Base-by-base conservation (phyloP, 768 basidiomycete species). In the Infundibulicybe gibba region DNA sequence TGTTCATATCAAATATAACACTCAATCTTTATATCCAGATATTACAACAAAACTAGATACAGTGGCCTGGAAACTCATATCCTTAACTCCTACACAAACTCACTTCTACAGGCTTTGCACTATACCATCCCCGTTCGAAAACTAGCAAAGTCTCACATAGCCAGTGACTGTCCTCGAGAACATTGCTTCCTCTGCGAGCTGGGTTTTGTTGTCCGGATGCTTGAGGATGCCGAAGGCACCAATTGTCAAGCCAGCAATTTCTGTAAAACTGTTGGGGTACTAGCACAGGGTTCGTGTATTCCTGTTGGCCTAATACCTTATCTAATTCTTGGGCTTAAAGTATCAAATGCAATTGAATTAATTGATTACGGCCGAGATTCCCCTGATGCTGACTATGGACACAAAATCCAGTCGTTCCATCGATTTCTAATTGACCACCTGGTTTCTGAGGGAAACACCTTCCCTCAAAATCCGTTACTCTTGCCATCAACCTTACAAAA, bases 181-280 rank as follows among this genome's bases (percentile, higher is more conserved):
- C 87, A 97, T 61, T 99, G 95, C 62, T 71, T 98, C 8, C 69
- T 97, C 0, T 98, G 97, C 63, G 95, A 99, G 64, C 74, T 95
- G 20, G 97, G 95, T 2, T 98, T 98, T 59, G 79, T 95, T 19
- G 86, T 85, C 48, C 79, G 92, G 25, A 99, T 98, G 95, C 74
- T 99, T 32, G 92, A 95, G 64, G 94, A 98, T 58, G 95, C 97
- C 0, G 76, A 74, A 33, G 97, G 97, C 0, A 90, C 78, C 15
- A 98, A 99, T 55, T 97, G 95, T 58, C 95, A 98, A 63, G 83
- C 94, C 5, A 94, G 87, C 63, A 99, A 99, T 63, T 99, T 97
- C 57, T 98, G 94, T 63, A 87, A 92, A 64, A 88, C 93, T 2
- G 89, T 97, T 39, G 86, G 90, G 14, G 84, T 90, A 2, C 77